Percentiles rank a stretch among this genome's conserved stretches.
Evolutionary conservation across 1,284 basidiomycete genomes (phyloP).

Genomic region (Ustilago xerochloae): DNA sequence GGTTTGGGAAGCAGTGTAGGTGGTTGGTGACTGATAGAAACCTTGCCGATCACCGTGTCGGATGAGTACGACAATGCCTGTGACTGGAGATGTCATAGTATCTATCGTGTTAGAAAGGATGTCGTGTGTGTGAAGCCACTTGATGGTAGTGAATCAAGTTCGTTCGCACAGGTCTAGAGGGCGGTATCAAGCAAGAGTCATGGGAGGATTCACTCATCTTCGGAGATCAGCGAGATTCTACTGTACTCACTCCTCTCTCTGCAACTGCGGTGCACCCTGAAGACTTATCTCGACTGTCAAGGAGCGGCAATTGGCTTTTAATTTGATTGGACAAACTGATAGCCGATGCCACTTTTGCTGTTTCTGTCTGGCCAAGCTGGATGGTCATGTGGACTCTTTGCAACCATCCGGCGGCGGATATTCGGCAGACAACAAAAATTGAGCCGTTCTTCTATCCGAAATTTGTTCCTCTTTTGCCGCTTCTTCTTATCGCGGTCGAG

Average conservation of each 20-base stretch:
- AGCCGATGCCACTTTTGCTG: too few species aligned
- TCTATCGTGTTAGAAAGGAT: neutral
- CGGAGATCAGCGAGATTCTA: slow-evolving; percentile 10
- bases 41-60: slow-evolving; percentile 83
- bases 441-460: neutral
- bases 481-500: neutral
- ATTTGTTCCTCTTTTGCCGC: too few species aligned
- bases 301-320: too few species aligned
- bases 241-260: neutral
- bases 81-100: slow-evolving; percentile 68
- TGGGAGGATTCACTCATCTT: neutral
- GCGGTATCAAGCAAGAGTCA: neutral
- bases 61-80: slow-evolving; percentile 82
- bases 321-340: too few species aligned
- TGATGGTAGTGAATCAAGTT: neutral
- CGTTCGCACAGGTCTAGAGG: neutral
- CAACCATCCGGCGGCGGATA: neutral
- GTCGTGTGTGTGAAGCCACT: neutral
- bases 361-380: too few species aligned
- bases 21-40: slow-evolving; percentile 54
- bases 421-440: neutral
- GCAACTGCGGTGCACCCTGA: too few species aligned
- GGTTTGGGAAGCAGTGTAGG: slow-evolving; percentile 77
- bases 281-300: too few species aligned
- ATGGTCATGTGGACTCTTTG: neutral